phyloP scores from a whole-genome alignment of 2,329 filamentous ascomycete genomes.

The Venturia aucupariae region DNA sequence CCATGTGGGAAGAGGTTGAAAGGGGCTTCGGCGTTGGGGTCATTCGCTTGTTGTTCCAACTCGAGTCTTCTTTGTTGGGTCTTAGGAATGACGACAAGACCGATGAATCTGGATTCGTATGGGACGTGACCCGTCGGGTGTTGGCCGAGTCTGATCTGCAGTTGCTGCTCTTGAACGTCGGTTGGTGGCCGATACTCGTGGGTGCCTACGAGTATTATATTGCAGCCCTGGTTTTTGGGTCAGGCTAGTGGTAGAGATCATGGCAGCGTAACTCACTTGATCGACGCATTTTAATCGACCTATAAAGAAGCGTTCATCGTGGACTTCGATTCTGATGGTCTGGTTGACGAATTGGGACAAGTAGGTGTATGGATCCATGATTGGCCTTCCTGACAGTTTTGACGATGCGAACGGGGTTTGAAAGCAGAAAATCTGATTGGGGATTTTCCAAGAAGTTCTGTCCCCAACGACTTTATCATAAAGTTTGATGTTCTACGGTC shows the following conservation, averaged over 20 bases:
- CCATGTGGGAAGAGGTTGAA: too few species aligned
- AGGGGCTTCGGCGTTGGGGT: neutral
- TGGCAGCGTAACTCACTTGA: conserved; percentile 47
- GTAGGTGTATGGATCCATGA: conserved; percentile 38
- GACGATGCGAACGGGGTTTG: neutral
- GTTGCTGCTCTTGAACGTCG: conserved; percentile 14
- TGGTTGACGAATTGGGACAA: conserved; percentile 64
- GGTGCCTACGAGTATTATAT: conserved; percentile 76
- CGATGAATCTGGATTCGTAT: conserved; percentile 79
- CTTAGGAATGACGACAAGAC: conserved; percentile 82
- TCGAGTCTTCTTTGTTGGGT: conserved; percentile 81
- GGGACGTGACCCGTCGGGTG: conserved; percentile 38
- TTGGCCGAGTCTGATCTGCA: conserved; percentile 23
- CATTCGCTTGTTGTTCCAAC: conserved; percentile 47
- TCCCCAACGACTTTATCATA: too few species aligned
- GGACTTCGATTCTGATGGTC: conserved; percentile 68
- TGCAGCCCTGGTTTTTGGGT: conserved; percentile 56
- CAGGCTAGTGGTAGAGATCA: conserved; percentile 17
- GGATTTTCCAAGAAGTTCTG: too few species aligned
- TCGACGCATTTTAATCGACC: conserved; percentile 94
- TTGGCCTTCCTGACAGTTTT: neutral
- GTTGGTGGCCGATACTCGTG: conserved; percentile 79
- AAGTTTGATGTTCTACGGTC: too few species aligned
- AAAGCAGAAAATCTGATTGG: too few species aligned
- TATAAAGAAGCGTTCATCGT: conserved; percentile 79